Conservation (phyloP, 805 yeast genomes). For the Metschnikowia kofuensis region DNA sequence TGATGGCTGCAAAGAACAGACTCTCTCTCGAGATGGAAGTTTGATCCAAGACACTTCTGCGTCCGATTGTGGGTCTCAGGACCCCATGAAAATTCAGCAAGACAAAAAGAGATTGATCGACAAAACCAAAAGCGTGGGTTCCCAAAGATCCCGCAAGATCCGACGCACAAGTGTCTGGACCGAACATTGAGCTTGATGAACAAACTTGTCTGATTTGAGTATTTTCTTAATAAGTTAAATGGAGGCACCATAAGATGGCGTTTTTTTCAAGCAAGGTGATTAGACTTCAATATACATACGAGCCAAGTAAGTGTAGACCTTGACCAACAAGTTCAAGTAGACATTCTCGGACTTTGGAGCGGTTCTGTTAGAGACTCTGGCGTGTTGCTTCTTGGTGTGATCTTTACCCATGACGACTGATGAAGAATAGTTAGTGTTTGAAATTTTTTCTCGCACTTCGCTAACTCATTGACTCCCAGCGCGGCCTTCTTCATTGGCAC, state of each 20-base stretch:
- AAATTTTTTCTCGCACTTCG: neutral
- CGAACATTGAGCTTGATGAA: neutral
- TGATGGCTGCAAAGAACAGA: slow-evolving; percentile 1
- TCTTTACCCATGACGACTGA: slow-evolving; percentile 82
- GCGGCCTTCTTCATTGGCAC: no score
- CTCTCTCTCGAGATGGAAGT: neutral
- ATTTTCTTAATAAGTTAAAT: slow-evolving; percentile 1
- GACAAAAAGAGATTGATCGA: no score
- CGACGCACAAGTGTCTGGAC: slow-evolving; percentile 8
- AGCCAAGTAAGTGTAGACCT: slow-evolving; percentile 98
- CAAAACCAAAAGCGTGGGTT: no score
- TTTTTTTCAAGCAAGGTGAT: slow-evolving; percentile 2
- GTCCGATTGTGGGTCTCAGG: slow-evolving; percentile 6
- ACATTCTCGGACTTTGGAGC: slow-evolving; percentile 99
- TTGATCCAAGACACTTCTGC: slow-evolving; percentile 7
- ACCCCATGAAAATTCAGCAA: no score
- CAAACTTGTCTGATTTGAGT: neutral
- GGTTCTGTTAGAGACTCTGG: slow-evolving; percentile 91
- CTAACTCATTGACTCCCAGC: no score
- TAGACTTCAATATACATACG: slow-evolving; percentile 63
- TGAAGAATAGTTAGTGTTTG: slow-evolving; percentile 15
- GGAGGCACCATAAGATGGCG: slow-evolving; percentile 5
- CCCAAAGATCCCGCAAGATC: slow-evolving; percentile 5
- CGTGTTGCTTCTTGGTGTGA: slow-evolving; percentile 95
- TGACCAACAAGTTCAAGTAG: slow-evolving; percentile 96